Conservation (phyloP, 2,329 filamentous ascomycete genomes). For the Arthrobotrys sinensis region DNA sequence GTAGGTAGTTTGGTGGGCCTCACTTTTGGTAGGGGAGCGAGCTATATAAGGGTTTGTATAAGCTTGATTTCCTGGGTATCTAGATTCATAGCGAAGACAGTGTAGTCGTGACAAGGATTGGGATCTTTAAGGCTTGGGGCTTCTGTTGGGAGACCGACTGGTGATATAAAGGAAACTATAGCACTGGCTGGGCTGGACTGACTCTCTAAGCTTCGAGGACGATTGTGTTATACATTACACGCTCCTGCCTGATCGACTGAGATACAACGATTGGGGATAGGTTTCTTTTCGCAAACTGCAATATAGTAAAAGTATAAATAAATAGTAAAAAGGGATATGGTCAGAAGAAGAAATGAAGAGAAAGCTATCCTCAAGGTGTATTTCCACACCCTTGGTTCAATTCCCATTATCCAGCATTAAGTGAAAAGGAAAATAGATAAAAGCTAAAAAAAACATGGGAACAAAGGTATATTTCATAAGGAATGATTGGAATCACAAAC, state of each 20-base stretch:
- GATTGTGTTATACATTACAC: conserved; percentile 28
- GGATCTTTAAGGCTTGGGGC: no score
- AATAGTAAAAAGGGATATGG: neutral
- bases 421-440: neutral
- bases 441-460: neutral
- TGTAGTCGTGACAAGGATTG: no score
- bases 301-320: neutral
- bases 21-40: no score
- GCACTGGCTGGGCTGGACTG: neutral
- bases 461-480: conserved; percentile 21
- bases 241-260: neutral
- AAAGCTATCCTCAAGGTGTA: neutral
- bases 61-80: no score
- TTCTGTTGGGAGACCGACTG: neutral
- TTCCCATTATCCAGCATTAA: conserved; percentile 17
- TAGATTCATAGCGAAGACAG: no score
- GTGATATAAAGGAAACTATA: neutral
- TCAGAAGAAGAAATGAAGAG: neutral
- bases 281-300: conserved; percentile 23
- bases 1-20: neutral
- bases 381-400: neutral
- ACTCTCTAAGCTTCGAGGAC: neutral
- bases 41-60: no score
- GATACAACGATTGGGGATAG: conserved; percentile 7
- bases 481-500: conserved; percentile 21